phyloP scores from a whole-genome alignment of 805 yeast species.

The Myxozyma kluyveri region DNA sequence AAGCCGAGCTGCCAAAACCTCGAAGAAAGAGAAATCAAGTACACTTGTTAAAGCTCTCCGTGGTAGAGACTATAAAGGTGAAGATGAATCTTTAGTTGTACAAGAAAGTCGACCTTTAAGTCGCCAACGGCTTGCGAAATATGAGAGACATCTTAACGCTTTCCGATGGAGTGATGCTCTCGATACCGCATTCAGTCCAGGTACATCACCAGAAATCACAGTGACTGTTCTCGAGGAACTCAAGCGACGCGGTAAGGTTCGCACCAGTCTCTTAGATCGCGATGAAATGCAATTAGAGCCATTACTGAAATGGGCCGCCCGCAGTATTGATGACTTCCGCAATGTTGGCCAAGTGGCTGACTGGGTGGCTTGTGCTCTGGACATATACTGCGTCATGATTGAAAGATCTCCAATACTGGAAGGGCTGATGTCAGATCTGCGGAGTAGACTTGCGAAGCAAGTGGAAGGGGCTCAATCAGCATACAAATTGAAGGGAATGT shows the following conservation, averaged over 20 bases:
- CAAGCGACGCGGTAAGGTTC: conserved; percentile 82
- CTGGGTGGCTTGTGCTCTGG: conserved; percentile 63
- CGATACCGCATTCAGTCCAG: conserved; percentile 77
- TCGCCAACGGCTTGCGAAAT: conserved; percentile 63
- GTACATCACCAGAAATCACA: conserved; percentile 75
- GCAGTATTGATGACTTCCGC: conserved; percentile 74
- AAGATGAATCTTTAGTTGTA: conserved; percentile 59
- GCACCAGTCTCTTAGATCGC: conserved; percentile 73
- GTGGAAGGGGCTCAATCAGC: conserved; percentile 82
- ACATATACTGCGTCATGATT: conserved; percentile 51
- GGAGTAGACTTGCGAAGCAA: conserved; percentile 58
- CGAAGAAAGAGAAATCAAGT: conserved; percentile 48
- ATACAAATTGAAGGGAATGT: conserved; percentile 87
- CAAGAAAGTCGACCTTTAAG: conserved; percentile 52
- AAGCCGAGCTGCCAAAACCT: conserved; percentile 53
- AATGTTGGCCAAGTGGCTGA: conserved; percentile 63
- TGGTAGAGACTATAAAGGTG: conserved; percentile 89
- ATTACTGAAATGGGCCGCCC: conserved; percentile 75
- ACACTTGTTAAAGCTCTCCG: conserved; percentile 76
- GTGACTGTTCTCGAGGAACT: conserved; percentile 82
- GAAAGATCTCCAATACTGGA: conserved; percentile 75
- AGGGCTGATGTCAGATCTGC: conserved; percentile 62
- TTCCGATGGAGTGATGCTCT: conserved; percentile 93
- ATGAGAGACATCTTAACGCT: conserved; percentile 78
- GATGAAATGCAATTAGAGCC: conserved; percentile 88